Conservation (phyloP, 345 rosid genomes). For the Jatropha curcas region DNA sequence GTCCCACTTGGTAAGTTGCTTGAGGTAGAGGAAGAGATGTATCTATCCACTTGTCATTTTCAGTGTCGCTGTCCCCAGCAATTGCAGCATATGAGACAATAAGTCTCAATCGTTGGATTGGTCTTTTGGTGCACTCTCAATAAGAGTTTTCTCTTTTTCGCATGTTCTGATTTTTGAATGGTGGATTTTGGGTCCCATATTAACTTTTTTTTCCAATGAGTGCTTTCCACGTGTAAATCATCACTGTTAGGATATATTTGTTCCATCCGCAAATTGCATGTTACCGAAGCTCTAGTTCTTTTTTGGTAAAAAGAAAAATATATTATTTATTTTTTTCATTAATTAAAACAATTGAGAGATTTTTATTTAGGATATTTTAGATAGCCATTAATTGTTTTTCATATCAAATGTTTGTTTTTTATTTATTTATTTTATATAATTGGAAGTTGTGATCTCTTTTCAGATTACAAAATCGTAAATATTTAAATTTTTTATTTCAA, state of each 20-base stretch:
- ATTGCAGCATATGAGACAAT: slow-evolving; percentile 33
- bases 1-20: slow-evolving; percentile 19
- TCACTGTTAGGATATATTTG: too few species aligned
- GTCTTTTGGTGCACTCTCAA: not conserved
- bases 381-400: too few species aligned
- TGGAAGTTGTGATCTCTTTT: too few species aligned
- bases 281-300: not conserved
- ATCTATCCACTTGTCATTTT: slow-evolving; percentile 20
- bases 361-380: too few species aligned
- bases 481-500: too few species aligned
- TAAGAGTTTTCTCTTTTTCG: too few species aligned
- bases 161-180: not conserved
- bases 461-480: too few species aligned
- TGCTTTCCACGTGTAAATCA: not conserved
- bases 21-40: not conserved
- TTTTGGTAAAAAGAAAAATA: too few species aligned
- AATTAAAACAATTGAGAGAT: too few species aligned
- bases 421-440: too few species aligned
- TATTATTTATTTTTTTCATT: too few species aligned
- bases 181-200: not conserved
- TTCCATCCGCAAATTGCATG: not conserved
- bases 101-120: slow-evolving; percentile 32
- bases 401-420: too few species aligned
- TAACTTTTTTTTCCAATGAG: not conserved
- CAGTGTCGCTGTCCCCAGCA: slow-evolving; percentile 27